Evolutionary conservation across 345 rosid species (phyloP), one percentile per base, ranked within the genome.

Genomic region (Cardamine chenopodiifolia): DNA sequence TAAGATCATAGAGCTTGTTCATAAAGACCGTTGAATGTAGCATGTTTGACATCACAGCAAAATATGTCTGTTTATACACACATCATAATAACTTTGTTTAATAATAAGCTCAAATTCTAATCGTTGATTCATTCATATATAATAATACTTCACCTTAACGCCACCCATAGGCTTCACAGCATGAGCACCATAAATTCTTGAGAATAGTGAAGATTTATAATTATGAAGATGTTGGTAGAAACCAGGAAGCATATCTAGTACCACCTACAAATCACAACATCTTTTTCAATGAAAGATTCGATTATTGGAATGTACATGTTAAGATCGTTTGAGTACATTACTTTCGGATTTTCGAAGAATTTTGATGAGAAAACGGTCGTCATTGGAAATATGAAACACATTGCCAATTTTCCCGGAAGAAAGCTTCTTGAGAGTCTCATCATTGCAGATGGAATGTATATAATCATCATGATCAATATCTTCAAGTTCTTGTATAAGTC

Each of bases 1-100:
- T 85, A 13, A 87, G 90, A 71, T 85, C 85, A 81, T 80, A 87
- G 28, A 80, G 49, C 35, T 76, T 77, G 65, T 73, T 76, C 70
- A 83, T 60, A 40, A 48, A 53, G 14, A 65, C 25, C 29, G 79
- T 67, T 8, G 83, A 62, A 31, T 49, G 81, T 53, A 82, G 49
- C 54, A 80, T 65, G 74, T 80, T 84, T 66, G 79, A 64, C 77
- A 73, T 62, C n/a, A 89, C 87, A 29, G 67, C 75, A 72, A 89
- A 89, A 76, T 84, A 87, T 60, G 83, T 83, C 91, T 89, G 81
- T n/a, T n/a, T n/a, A n/a, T 12, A 66, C 32, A 22, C 5, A 11
- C 11, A 61, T 42, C 31, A 23, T 7, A 17, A 9, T 7, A 42
- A 5, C 23, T 12, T 45, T n/a, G 17, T 22, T 9, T 56, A 55